Evolutionary conservation across 2,329 filamentous ascomycete genomes (phyloP), one percentile per base, ranked within the genome.

Genomic region (Penicillium sp.): DNA sequence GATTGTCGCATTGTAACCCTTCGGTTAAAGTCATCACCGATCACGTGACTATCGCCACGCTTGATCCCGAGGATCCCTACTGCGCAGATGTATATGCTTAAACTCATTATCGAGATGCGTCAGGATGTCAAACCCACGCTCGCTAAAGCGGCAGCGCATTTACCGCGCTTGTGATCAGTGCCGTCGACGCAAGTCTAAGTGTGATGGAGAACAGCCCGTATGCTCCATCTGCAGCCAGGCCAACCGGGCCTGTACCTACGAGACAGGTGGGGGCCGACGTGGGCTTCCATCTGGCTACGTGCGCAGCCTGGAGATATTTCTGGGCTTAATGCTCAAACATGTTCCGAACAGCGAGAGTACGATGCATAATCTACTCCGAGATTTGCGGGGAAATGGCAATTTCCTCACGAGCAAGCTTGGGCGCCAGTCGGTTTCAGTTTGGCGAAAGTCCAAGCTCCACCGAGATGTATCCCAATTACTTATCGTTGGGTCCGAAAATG

Each of bases 251-350:
- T 67, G 65, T 39, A 65, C 60, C 8, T 67, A 67, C 47, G 31
- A 62, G 21, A 60, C 53, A 16, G 57, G 55, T 76, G 79, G 5
- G 2, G 57, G 52, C 19, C 51, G 90, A 69, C 81, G 89, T 58
- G 89, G 89, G 2, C 84, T 91, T 16, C 87, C 88, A 64, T 87
- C 88, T n/a, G 89, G 89, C 19, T 90, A 90, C 67, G 87, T 91
- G 39, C 81, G 88, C 19, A 87, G 87, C 0, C 76, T 91, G 19
- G 89, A 91, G 71, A 75, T 87, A 22, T 81, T 84, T 2, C 76
- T 89, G n/a, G 86, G 85, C 11, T 86, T 84, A 80, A 72, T 88
- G 1, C 84, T 89, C 55, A 80, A 84, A 49, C 79, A 82, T 53
- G 78, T 84, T 33, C 78, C 84, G 2, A 82, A 80, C 11, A 79